phyloP scores from a whole-genome alignment of 1,284 basidiomycete species.

The Puccinia polysora region DNA sequence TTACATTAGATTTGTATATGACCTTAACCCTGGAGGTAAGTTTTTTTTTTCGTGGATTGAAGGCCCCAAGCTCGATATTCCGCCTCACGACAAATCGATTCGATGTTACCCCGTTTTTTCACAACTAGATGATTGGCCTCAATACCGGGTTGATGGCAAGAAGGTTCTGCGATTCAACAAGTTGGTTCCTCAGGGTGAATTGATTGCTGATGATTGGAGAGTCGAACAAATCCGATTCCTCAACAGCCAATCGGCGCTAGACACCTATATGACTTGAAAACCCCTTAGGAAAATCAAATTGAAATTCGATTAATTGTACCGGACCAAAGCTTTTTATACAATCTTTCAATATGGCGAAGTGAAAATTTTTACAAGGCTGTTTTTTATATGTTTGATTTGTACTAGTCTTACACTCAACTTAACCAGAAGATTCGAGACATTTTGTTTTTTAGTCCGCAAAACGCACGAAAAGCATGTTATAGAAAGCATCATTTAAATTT shows the following conservation, averaged over 20 bases:
- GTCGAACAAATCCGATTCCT: conserved; percentile 16
- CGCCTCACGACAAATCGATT: background rate
- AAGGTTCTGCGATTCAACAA: conserved; percentile 37
- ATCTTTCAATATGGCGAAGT: too few relatives aligned
- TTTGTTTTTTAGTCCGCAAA: too few relatives aligned
- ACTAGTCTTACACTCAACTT: too few relatives aligned
- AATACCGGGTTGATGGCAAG: background rate
- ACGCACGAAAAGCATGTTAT: too few relatives aligned
- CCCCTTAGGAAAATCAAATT: too few relatives aligned
- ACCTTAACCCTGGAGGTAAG: conserved; percentile 38
- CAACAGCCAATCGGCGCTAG: conserved; percentile 10
- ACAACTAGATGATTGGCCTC: conserved; percentile 34
- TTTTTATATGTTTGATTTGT: too few relatives aligned
- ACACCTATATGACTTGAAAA: conserved; percentile 33
- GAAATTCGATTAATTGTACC: too few relatives aligned
- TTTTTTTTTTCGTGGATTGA: background rate
- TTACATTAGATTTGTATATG: conserved; percentile 39
- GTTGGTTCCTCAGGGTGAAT: conserved; percentile 11
- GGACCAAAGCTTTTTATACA: too few relatives aligned
- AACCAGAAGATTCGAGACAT: too few relatives aligned
- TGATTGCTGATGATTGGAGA: conserved; percentile 40
- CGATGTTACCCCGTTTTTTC: background rate
- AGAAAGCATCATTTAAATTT: too few relatives aligned
- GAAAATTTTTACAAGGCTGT: too few relatives aligned
- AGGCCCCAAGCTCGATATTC: background rate